Percentiles rank a stretch among this genome's conserved stretches.
Conservation (phyloP, 176 grass and related monocot species). For the Zoysia pacifica region DNA sequence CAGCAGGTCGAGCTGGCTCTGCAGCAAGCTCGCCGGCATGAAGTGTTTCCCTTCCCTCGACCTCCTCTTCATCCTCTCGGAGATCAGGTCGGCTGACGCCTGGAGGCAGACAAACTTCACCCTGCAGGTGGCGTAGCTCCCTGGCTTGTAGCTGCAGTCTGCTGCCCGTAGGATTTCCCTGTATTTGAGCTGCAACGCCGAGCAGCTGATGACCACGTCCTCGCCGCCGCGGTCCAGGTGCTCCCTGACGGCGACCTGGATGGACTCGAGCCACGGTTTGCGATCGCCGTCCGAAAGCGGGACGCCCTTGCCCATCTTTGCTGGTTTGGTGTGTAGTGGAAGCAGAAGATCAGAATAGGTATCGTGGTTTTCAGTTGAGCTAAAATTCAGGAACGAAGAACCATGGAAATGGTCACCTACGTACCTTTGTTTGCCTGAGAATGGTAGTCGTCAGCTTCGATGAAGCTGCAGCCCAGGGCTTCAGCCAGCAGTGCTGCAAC, state of each 20-base stretch:
- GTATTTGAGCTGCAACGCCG: slow-evolving; percentile 68
- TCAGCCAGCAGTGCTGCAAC: slow-evolving; percentile 70
- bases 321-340: slow-evolving; percentile 34
- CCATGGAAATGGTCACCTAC: neutral
- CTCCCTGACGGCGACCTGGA: slow-evolving; percentile 42
- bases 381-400: neutral
- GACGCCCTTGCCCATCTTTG: slow-evolving; percentile 74
- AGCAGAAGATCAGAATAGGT: neutral
- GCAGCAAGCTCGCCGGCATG: slow-evolving; percentile 77
- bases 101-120: slow-evolving; percentile 82
- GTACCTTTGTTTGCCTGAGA: slow-evolving; percentile 82
- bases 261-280: slow-evolving; percentile 64
- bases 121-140: slow-evolving; percentile 45
- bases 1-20: slow-evolving; percentile 80
- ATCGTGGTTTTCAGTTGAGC: neutral
- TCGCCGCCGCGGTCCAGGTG: slow-evolving; percentile 40
- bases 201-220: slow-evolving; percentile 68
- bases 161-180: slow-evolving; percentile 72
- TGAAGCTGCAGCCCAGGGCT: slow-evolving; percentile 61
- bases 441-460: slow-evolving; percentile 92
- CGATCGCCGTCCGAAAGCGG: slow-evolving; percentile 63
- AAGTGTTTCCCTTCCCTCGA: slow-evolving; percentile 61
- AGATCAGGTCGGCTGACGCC: slow-evolving; percentile 64
- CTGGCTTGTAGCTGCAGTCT: slow-evolving; percentile 38
- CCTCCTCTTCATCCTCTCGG: slow-evolving; percentile 51